Evolutionary conservation across 768 basidiomycete species (phyloP), one percentile per base, ranked within the genome.

Genomic region (Nidularia pulvinata): DNA sequence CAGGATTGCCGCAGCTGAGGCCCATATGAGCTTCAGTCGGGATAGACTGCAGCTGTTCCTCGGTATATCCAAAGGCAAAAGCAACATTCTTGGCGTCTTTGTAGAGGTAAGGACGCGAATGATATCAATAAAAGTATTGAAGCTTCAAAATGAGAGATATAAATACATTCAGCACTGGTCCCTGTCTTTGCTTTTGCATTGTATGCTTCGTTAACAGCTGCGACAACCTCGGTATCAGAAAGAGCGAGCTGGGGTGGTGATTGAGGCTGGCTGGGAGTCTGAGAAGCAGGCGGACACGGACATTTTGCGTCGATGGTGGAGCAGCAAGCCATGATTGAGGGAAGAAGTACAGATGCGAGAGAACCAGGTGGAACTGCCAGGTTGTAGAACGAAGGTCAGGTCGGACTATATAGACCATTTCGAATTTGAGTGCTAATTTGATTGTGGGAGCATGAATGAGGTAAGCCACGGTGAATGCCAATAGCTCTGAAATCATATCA

Each of bases 1-100:
- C n/a, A n/a, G 83, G 83, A 58, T 79, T 83, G 22, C 83, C 83
- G 58, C 83, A 85, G 46, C 79, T 71, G n/a, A 82, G 59, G 13
- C 83, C 83, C 63, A 83, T 66, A 52, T 82, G 66, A 1, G 83
- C 65, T 7, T 71, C 70, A 3, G 59, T 63, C 10, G 83, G 78
- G 34, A 83, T 62, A 3, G 73, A 63, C 7, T 64, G 58, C 3
- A 84, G 67, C 36, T 83, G 67, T 30, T 75, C 75, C 13, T 55
- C 37, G 0, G 74, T 73, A 54, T 83, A 83, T 36, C 83, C 83
- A 51, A 83, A 78, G 1, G 77, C 69, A 32, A 66, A 37, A 0
- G 79, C 79, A 1, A 75, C 72, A 5, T 59, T 60, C 9, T 62
- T 58, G 2, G 77, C 62, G 57, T 72, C 70, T 69, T 35, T 25